Base-by-base conservation (phyloP, 2,329 filamentous ascomycete species). In the Hortaea werneckii region DNA sequence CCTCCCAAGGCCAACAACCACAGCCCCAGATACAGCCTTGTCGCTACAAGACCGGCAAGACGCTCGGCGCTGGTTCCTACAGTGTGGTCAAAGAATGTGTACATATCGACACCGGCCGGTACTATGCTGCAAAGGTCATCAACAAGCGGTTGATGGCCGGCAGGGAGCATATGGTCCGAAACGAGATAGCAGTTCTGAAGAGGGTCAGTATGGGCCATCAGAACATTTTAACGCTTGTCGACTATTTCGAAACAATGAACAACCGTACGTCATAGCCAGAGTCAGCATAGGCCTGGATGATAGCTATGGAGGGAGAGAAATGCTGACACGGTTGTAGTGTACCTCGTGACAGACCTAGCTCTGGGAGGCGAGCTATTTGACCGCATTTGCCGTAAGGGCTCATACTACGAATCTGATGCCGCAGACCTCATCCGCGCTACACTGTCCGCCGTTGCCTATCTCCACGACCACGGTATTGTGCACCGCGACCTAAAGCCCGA, bases 171-270 rank as follows among this genome's bases (percentile, higher is more conserved):
- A 98, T 98, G 92, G 92, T 95, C 61, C 85, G 92, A 52, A 98
- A 98, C 65, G 92, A 98, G 70, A 98, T 98, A 59, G 90, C 92
- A 5, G 88, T 98, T 27, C 76, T 98, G 55, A 96, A 96, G 68
- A 84, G 84, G 61, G 90, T 98, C n/a, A 96, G 90, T 1, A 95
- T 98, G 86, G 92, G 92, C 45, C 90, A 98, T 70, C 87, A 92
- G 67, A 98, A 98, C 64, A 96, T 98, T 65, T 73, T 98, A 50
- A 98, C 92, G 1, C 77, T 98, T 48, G 92, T 96, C 59, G 92
- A 98, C 72, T 98, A 96, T 69, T 98, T 98, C 63, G 92, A 98
- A 72, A 98, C 92, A 5, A 94, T 95, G 86, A 96, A 98, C 72
- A 98, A 98, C 69, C 78, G 80, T 83, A 68, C 10, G 20, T 20